Percentiles rank a stretch among this genome's conserved stretches.
These are phyloP conservation scores for Malassezia obtusa DNA, from an alignment of 1,284 basidiomycete species.

Conservation along the genomic window DNA sequence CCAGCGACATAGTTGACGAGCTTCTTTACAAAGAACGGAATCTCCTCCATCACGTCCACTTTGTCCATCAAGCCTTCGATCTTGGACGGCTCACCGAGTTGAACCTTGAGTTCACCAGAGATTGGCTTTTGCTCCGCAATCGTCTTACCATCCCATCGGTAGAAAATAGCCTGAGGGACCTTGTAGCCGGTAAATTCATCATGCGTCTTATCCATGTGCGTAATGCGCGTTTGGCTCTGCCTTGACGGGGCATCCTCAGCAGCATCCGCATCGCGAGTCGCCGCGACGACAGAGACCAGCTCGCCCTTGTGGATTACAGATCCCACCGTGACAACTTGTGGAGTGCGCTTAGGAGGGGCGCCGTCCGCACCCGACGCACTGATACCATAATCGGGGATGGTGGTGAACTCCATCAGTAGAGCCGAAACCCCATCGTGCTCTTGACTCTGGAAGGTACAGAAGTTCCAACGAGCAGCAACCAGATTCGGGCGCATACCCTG, in stretches of 20 bases:
- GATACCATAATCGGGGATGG: constrained; percentile 49
- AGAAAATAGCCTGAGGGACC: constrained; percentile 63
- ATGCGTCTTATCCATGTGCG: constrained; percentile 58
- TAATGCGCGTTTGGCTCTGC: constrained; percentile 60
- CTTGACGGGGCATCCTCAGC: constrained; percentile 49
- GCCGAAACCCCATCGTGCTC: constrained; percentile 58
- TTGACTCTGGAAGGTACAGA: constrained; percentile 65
- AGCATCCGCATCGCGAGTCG: constrained; percentile 43
- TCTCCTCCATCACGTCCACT: constrained; percentile 90
- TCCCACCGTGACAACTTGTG: constrained; percentile 64
- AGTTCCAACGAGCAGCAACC: constrained; percentile 90
- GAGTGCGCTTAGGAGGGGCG: constrained; percentile 16
- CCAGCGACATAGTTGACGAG: constrained; percentile 82
- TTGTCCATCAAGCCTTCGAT: constrained; percentile 79
- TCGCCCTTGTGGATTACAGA: constrained; percentile 68
- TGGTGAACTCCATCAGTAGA: constrained; percentile 93
- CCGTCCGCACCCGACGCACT: not conserved
- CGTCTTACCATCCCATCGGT: constrained; percentile 67
- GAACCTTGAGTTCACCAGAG: constrained; percentile 10
- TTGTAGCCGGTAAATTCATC: constrained; percentile 71
- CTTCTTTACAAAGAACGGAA: constrained; percentile 80
- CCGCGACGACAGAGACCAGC: constrained; percentile 59
- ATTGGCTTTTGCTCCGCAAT: constrained; percentile 41
- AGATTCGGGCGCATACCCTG: constrained; percentile 97
- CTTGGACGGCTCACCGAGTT: constrained; percentile 29